Percentiles rank a stretch among this genome's conserved stretches.
Evolutionary conservation across 768 basidiomycete species (phyloP).

Genomic region (button mushroom (Agaricus bisporus)): DNA sequence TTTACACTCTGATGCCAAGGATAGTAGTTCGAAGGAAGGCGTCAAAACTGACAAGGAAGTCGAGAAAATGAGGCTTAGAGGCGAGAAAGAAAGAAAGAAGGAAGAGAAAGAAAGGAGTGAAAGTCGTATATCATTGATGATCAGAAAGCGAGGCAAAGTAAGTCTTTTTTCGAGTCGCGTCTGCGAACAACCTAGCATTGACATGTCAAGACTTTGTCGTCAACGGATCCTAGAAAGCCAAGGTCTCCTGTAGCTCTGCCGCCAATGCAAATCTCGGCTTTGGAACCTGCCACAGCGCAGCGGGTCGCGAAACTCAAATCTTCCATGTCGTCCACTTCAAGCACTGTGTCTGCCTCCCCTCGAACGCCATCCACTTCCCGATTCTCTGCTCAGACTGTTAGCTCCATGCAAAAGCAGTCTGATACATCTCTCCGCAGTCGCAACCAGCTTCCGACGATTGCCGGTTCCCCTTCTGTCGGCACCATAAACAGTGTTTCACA

Average conservation of each 20-base stretch:
- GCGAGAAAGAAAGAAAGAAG: conserved; percentile 46
- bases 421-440: conserved; percentile 74
- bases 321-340: conserved; percentile 35
- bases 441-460: conserved; percentile 82
- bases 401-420: conserved; percentile 84
- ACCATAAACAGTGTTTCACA: conserved; percentile 44
- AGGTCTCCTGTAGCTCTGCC: conserved; percentile 70
- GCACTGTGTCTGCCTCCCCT: conserved; percentile 31
- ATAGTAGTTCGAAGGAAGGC: conserved; percentile 36
- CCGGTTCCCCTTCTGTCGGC: conserved; percentile 88
- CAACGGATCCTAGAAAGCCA: conserved; percentile 71
- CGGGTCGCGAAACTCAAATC: conserved; percentile 80
- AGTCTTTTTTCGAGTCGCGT: conserved; percentile 6
- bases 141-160: conserved; percentile 89
- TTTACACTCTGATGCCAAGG: conserved; percentile 63
- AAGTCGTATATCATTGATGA: conserved; percentile 86
- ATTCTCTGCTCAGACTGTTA: conserved; percentile 75
- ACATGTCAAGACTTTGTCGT: conserved; percentile 68
- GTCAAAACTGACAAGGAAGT: conserved; percentile 37
- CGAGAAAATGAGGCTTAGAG: conserved; percentile 42
- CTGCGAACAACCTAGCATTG: conserved; percentile 1
- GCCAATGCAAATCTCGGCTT: conserved; percentile 85
- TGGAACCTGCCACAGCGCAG: conserved; percentile 76
- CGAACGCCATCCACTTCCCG: conserved; percentile 47
- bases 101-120: conserved; percentile 87